These are phyloP conservation scores for Phytophthora lateralis DNA, from an alignment of 352 stramenopile species.

Conservation along the genomic window DNA sequence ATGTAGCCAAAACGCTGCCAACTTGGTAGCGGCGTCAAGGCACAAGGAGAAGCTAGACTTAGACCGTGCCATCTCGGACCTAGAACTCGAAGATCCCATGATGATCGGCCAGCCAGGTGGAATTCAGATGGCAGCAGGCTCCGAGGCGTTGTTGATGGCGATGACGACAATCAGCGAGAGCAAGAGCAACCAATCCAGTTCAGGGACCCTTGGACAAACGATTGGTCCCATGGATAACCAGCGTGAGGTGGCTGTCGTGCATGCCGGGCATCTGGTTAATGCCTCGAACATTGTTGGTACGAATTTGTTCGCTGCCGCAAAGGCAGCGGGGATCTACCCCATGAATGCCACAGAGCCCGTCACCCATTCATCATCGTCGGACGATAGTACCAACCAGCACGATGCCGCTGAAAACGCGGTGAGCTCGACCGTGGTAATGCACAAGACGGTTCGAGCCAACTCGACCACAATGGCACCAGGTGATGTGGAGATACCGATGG, in stretches of 20 bases:
- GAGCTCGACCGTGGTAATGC: constrained; percentile 32
- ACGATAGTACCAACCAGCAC: constrained; percentile 28
- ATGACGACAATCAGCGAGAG: constrained; percentile 61
- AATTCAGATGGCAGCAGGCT: constrained; percentile 43
- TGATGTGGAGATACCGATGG: constrained; percentile 77
- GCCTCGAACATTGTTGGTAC: constrained; percentile 45
- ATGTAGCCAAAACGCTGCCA: constrained; percentile 48
- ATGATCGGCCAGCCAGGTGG: constrained; percentile 66
- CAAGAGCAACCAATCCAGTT: constrained; percentile 55
- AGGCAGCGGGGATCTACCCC: constrained; percentile 42
- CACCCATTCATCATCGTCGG: constrained; percentile 28
- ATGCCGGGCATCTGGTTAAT: constrained; percentile 40
- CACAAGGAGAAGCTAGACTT: constrained; percentile 83
- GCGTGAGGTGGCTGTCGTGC: not conserved
- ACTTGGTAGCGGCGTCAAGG: constrained; percentile 70
- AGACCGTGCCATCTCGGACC: constrained; percentile 78
- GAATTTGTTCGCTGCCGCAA: constrained; percentile 42
- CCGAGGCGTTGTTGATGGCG: constrained; percentile 53
- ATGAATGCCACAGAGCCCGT: constrained; percentile 26
- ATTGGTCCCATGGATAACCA: constrained; percentile 29
- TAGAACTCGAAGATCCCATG: constrained; percentile 88
- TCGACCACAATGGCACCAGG: constrained; percentile 54
- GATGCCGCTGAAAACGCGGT: constrained; percentile 26
- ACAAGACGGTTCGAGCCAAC: constrained; percentile 48
- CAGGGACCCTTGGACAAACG: constrained; percentile 42